Evolutionary conservation across 331 rosid species (phyloP), one percentile per base, ranked within the genome.

Genomic region (Rhamnella rubrinervis): DNA sequence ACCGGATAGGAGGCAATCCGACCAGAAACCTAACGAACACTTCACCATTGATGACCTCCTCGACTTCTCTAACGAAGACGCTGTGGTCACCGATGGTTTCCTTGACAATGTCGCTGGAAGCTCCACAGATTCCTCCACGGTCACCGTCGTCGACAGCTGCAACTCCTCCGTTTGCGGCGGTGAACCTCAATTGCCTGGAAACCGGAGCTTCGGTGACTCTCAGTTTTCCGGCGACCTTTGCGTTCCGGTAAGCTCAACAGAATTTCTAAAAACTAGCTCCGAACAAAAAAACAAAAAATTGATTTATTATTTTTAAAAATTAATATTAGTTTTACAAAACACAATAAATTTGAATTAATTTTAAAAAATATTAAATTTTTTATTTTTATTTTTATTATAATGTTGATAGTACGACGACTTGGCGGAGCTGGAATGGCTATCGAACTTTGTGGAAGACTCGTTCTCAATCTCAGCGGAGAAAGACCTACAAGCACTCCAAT

Each of bases 341-440:
- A 4, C 35, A 3, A 31, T 31, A 31, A 31, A 31, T 3, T 31
- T 4, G 35, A 3, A 31, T 31, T 31, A 31, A 31, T 31, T 31
- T 31, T 2, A 2, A 31, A 3, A 31, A 31, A 31, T 31, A 31
- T 31, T 28, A 28, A 28, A 1, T 28, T 3, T 28, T 26, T 28
- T n/a, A n/a, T n/a, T n/a, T n/a, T n/a, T n/a, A n/a, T n/a, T n/a
- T 31, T 31, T 31, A 31, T 4, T 31, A 31, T 28, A 39, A 55
- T 15, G 8, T 58, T 10, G 28, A 70, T 96, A 93, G 97, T 77
- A 80, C 16, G 98, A 91, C 14, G 96, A 93, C n/a, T 62, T 93
- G 85, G 98, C 89, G 25, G 97, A 95, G 70, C 85, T 95, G 56
- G 97, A 95, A 78, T 95, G 99, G 99, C 87, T 95, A 35, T 95